Evolutionary conservation across 2,329 filamentous ascomycete genomes (phyloP).

Genomic region (Escovopsis sp.): DNA sequence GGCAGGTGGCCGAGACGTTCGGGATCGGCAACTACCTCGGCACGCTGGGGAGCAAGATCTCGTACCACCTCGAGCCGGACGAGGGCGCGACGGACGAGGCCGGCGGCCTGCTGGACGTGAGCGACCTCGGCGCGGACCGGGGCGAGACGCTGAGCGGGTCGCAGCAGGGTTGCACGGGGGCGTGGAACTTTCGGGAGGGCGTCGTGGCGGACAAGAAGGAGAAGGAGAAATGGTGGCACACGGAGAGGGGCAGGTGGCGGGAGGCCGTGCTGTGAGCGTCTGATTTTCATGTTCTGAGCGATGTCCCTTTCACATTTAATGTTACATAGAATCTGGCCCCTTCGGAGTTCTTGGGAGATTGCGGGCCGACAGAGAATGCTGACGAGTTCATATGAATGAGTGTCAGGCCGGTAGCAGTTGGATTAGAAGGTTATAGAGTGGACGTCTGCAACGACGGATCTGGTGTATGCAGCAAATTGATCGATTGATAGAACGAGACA

Average conservation of each 20-base stretch:
- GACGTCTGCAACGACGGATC: too few species aligned
- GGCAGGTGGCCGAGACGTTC: slow-evolving; percentile 34
- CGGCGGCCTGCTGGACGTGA: slow-evolving; percentile 37
- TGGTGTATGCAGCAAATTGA: too few species aligned
- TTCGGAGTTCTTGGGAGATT: too few species aligned
- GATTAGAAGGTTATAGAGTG: too few species aligned
- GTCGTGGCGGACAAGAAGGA: slow-evolving; percentile 28
- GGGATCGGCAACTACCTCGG: slow-evolving; percentile 48
- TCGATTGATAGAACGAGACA: too few species aligned
- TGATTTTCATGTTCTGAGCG: slow-evolving; percentile 1
- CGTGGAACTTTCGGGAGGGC: slow-evolving; percentile 28
- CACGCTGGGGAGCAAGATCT: slow-evolving; percentile 38
- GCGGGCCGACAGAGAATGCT: too few species aligned
- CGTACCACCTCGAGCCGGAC: slow-evolving; percentile 46
- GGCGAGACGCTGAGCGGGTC: slow-evolving; percentile 27
- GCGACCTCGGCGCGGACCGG: slow-evolving; percentile 31
- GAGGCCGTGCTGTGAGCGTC: slow-evolving; percentile 10
- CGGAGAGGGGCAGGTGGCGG: slow-evolving; percentile 30
- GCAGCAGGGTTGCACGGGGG: slow-evolving; percentile 28
- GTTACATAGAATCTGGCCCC: too few species aligned
- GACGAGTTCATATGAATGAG: too few species aligned
- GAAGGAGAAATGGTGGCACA: slow-evolving; percentile 35
- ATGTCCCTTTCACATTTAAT: not conserved
- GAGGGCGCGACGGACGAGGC: slow-evolving; percentile 37
- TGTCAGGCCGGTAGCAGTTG: too few species aligned